Evolutionary conservation across 2,329 filamentous ascomycete species (phyloP), one percentile per base, ranked within the genome.

Genomic region (Beauveria caledonica): DNA sequence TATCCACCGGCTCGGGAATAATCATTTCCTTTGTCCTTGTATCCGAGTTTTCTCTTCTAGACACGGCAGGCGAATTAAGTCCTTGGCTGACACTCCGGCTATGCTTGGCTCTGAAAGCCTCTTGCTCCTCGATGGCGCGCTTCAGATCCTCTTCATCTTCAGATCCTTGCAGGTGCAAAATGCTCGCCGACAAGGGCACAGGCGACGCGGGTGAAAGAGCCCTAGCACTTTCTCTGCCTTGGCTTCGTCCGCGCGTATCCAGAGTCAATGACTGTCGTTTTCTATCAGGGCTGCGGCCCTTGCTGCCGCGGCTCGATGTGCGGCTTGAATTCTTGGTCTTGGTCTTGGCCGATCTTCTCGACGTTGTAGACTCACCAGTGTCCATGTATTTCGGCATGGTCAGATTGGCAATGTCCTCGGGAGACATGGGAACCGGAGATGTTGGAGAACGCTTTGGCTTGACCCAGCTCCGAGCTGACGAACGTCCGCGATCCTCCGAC

Each of bases 361-460:
- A 74, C 0, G 78, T 80, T 46, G 67, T 65, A 5, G 79, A 77
- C 21, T 81, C 79, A 19, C 66, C 70, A 2, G 65, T 63, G 2
- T 70, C 68, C 7, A 56, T 69, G 64, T 68, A 67, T 29, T 68
- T 74, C 1, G 79, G 77, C 1, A 77, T 82, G 63, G 80, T 82
- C 54, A 88, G 73, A 66, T 83, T 86, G 68, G 85, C 84, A 62
- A 90, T 71, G 67, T 97, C 92, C 67, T 96, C 90, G 0, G 92
- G 92, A 3, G 92, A 96, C 92, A 97, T 97, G 3, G 92, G 91
- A 2, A 96, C 82, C 0, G 93, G 93, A 0, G 93, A 97, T 2
- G 91, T 95, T 1, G 93, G 93, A 1, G 93, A 97, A 23, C 89
- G 82, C 74, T 96, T 96, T 19, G 88, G 84, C 68, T 86, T 88